These are phyloP conservation scores for Colletotrichum simmondsii DNA, from an alignment of 2,329 filamentous ascomycete genomes.

Conservation along the genomic window DNA sequence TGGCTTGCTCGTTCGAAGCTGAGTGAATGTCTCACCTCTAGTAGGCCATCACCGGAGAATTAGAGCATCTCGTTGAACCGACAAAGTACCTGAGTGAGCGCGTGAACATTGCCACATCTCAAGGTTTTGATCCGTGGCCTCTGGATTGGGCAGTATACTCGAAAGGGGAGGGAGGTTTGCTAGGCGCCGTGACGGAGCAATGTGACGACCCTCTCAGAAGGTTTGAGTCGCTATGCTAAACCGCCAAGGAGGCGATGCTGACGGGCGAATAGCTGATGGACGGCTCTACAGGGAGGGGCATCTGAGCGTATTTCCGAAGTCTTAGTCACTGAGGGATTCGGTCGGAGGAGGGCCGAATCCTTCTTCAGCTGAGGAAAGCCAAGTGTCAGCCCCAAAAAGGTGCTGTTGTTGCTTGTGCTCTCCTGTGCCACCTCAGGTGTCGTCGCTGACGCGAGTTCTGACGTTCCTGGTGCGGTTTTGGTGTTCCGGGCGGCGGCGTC, in stretches of 20 bases:
- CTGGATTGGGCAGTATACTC: constrained; percentile 22
- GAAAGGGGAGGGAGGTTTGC: constrained; percentile 6
- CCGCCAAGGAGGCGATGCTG: neutral
- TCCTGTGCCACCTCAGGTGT: neutral
- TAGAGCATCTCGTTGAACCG: neutral
- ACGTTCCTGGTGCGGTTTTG: neutral
- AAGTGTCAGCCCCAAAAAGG: neutral
- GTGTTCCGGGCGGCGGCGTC: neutral
- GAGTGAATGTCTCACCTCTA: constrained; percentile 3
- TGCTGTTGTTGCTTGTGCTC: neutral
- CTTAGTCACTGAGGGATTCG: constrained; percentile 9
- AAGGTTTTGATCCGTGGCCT: constrained; percentile 1
- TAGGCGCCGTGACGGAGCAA: constrained; percentile 13
- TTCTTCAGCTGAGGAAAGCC: neutral
- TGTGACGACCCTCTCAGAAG: constrained; percentile 14
- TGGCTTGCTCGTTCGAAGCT: neutral
- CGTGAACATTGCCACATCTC: neutral
- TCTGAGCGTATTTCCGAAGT: constrained; percentile 9
- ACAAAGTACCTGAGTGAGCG: neutral
- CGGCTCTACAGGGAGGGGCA: constrained; percentile 15
- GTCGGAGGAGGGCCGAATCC: neutral
- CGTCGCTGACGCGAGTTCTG: neutral
- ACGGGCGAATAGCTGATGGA: constrained; percentile 8
- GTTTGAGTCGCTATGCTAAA: constrained; percentile 13
- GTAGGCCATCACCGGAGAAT: neutral